Base-by-base conservation (phyloP, 2,329 filamentous ascomycete genomes). In the Elsinoe arachidis region DNA sequence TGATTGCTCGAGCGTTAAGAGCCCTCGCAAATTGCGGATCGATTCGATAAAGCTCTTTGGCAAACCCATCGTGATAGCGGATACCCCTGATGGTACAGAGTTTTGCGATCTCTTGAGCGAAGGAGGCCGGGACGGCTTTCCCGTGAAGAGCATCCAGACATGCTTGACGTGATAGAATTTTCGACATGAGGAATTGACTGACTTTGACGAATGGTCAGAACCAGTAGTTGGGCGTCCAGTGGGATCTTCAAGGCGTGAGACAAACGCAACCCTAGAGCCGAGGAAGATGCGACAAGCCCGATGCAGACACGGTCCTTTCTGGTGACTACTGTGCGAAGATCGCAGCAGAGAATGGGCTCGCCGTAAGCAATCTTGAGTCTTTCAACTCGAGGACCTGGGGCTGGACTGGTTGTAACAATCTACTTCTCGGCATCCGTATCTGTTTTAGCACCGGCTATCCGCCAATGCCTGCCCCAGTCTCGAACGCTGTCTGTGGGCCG, bases 401-500 rank as follows among this genome's bases (percentile, higher is more conserved):
- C 14, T 77, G 72, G 72, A 62, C 38, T 3, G 72, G 71, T 5
- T 78, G 76, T 61, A 52, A 61, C 1, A 49, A 63, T 7, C 58
- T 78, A 3, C 58, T 61, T n/a, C 51, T 62, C n/a, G 68, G 68
- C 1, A 37, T 57, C 1, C 64, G 62, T 10, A 72, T 77, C 3
- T 78, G 76, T 58, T 61, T 77, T 0, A 74, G 72, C 57, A 60
- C 62, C 0, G 76, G 75, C 2, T 59, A 57, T 1, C 68, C 74
- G 5, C 73, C 74, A 0, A 70, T 77, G 65, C 76, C 76, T 1
- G 65, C 70, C 1, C 57, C 67, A 1, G 61, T 74, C 1, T 30
- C 64, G 1, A 70, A 72, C 46, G 72, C 73, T 14, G 60, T 70
- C 0, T 78, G 78, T 62, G 78, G 79, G 0, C 78, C 78, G 1